Percentiles rank a stretch among this genome's conserved stretches.
These are phyloP conservation scores for Henckelia pumila DNA, from an alignment of 257 asterid genomes.

Conservation along the genomic window DNA sequence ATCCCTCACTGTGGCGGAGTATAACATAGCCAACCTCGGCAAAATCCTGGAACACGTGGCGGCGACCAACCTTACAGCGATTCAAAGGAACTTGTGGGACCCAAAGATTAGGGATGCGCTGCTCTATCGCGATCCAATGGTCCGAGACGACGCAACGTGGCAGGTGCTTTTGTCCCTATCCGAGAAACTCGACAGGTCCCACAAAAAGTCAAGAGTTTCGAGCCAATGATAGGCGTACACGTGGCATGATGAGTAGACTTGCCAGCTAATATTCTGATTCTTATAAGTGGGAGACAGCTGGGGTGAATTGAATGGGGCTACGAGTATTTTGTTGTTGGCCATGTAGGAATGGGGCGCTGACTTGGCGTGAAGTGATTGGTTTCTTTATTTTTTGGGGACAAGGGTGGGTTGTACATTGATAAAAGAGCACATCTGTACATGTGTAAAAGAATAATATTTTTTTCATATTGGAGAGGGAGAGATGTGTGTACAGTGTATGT, in stretches of 20 bases:
- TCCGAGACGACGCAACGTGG: constrained; percentile 82
- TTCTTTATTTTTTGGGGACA: neutral
- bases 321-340: constrained; percentile 1
- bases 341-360: constrained; percentile 4
- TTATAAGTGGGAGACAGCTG: constrained; percentile 49
- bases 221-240: constrained; percentile 19
- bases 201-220: constrained; percentile 24
- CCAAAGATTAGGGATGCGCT: constrained; percentile 49
- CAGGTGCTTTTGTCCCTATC: constrained; percentile 48
- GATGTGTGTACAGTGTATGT: no score
- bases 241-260: constrained; percentile 3
- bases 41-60: constrained; percentile 62
- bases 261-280: constrained; percentile 22
- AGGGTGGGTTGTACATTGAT: neutral
- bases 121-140: constrained; percentile 44
- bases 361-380: constrained; percentile 25
- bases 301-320: neutral
- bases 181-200: constrained; percentile 44
- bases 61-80: constrained; percentile 50
- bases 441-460: no score
- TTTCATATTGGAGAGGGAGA: neutral
- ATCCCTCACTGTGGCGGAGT: constrained; percentile 75
- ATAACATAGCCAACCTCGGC: constrained; percentile 57
- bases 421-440: neutral
- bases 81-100: constrained; percentile 65